Percentiles rank a stretch among this genome's conserved stretches.
Conservation (phyloP, 2,329 filamentous ascomycete genomes). For the Fusarium solani-melongenae region DNA sequence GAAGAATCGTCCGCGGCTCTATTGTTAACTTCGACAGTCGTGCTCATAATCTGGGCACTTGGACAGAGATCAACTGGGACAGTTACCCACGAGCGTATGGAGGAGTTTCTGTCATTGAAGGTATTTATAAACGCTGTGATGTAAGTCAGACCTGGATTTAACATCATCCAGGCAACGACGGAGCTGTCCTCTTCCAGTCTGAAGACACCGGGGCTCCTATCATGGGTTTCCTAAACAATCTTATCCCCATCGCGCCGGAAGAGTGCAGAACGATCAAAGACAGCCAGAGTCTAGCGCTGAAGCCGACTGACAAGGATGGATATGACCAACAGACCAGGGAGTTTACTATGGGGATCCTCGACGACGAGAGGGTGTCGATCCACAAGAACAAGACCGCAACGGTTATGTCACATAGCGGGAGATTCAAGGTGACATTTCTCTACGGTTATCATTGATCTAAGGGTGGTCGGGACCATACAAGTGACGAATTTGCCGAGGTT, state of each 20-base stretch:
- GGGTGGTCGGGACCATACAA: not conserved
- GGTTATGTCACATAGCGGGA: conserved; percentile 30
- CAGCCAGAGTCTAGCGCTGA: conserved; percentile 17
- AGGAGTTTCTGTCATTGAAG: conserved; percentile 36
- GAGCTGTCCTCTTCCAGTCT: conserved; percentile 21
- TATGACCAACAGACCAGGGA: conserved; percentile 23
- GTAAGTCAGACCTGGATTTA: not conserved
- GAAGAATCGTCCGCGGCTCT: conserved; percentile 31
- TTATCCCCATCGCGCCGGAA: conserved; percentile 20
- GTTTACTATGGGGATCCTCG: conserved; percentile 16
- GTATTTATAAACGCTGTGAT: not conserved
- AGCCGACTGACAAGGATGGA: conserved; percentile 33
- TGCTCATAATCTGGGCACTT: conserved; percentile 34
- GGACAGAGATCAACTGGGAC: conserved; percentile 31
- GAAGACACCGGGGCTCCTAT: conserved; percentile 14
- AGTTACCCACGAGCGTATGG: conserved; percentile 26
- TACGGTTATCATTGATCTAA: conserved; percentile 15
- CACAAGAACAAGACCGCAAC: conserved; percentile 25
- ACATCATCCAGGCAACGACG: conserved; percentile 27
- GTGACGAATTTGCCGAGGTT: not conserved
- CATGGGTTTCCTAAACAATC: conserved; percentile 22
- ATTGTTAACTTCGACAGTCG: conserved; percentile 21
- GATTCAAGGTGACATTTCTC: conserved; percentile 21
- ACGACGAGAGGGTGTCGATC: conserved; percentile 18
- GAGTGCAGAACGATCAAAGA: conserved; percentile 21